Base-by-base conservation (phyloP, 108 stramenopile species). In the Nitzschia sp. region DNA sequence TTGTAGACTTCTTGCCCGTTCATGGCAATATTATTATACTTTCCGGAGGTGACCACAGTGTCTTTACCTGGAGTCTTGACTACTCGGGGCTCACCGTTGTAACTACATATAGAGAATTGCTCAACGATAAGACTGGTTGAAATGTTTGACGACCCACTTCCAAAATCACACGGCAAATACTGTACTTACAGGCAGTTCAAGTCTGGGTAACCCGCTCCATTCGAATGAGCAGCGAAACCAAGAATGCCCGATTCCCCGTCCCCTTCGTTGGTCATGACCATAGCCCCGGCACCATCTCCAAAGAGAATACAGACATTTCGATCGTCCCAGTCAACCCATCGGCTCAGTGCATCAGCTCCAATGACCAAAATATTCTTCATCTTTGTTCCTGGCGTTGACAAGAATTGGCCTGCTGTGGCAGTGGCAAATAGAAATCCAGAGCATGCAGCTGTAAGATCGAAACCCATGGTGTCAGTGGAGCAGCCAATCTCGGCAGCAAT, bases 291-390 rank as follows among this genome's bases (percentile, higher is more conserved):
- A 5, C 96, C 97, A 81, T 98, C 97, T 23, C 97, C 97, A 79
- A 98, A 98, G 23, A 98, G 71, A 54, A 98, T 98, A 63, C 96
- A 97, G 2, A 85, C 67, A 79, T 96, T 96, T 29, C 97, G 81
- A 75, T 98, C 96, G 53, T 91, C 92, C 97, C 97, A 98, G 79
- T 98, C 97, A 1, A 96, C 90, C 92, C 92, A 95, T 67, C 97
- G 81, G 31, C 82, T 85, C 15, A 98, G 63, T 11, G 97, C 96
- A 80, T 98, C 97, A 13, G 94, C 90, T 28, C 97, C 97, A 46
- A 98, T 41, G 5, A 98, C 96, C 22, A 98, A 54, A 16, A 88
- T 90, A 61, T 87, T 89, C 69, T 90, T 89, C 45, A 79, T 68
- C 1, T 75, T 72, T 25, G 70, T 76, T 9, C 65, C 45, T 22